These are phyloP conservation scores for Trichosanthes truncata DNA, from an alignment of 306 rosid species.

Conservation along the genomic window DNA sequence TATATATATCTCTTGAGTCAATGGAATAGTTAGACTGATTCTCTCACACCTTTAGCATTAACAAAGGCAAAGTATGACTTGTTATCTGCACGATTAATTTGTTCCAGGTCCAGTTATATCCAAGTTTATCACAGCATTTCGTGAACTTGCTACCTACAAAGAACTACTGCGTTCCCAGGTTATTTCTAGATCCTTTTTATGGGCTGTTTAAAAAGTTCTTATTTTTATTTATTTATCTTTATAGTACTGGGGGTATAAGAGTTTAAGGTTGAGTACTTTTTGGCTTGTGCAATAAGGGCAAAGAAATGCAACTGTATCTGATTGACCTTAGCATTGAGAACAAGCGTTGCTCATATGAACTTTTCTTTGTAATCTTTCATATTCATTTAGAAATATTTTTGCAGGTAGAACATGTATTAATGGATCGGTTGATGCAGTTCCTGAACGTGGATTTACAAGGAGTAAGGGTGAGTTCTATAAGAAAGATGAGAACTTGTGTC, in stretches of 20 bases:
- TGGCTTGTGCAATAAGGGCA: neutral
- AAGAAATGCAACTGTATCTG: neutral
- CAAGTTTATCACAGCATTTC: constrained; percentile 60
- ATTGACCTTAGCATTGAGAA: neutral
- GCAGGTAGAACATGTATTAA: constrained; percentile 89
- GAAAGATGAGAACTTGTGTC: neutral
- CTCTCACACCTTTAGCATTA: too few species aligned
- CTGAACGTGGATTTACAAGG: constrained; percentile 70
- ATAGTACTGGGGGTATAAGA: neutral
- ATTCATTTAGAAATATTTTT: neutral
- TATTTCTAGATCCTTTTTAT: constrained; percentile 18
- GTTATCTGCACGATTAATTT: constrained; percentile 13
- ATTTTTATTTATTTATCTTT: neutral
- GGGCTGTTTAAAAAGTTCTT: neutral
- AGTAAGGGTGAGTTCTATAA: constrained; percentile 44
- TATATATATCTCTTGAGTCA: too few species aligned
- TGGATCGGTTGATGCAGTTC: constrained; percentile 70
- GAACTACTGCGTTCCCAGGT: constrained; percentile 98
- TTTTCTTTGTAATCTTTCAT: neutral
- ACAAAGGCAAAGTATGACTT: constrained; percentile 17
- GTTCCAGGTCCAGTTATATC: constrained; percentile 86
- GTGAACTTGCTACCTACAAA: constrained; percentile 81
- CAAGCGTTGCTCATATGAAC: neutral
- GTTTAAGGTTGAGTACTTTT: neutral
- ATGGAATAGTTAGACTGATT: too few species aligned